These are phyloP conservation scores for Aspergillus uvarum DNA, from an alignment of 2,329 filamentous ascomycete species.

Conservation along the genomic window DNA sequence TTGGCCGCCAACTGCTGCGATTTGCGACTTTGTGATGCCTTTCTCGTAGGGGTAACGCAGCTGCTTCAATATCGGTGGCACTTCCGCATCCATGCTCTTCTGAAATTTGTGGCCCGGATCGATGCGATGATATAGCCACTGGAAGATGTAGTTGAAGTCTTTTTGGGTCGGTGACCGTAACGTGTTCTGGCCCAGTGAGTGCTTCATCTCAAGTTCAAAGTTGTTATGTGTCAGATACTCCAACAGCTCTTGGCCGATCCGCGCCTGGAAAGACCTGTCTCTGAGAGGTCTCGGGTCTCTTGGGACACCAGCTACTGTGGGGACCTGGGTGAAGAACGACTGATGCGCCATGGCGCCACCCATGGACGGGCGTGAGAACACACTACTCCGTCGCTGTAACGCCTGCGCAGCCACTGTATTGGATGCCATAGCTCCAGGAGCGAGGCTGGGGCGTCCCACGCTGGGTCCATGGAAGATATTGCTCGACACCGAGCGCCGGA, in stretches of 20 bases:
- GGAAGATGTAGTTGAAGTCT: conserved; percentile 96
- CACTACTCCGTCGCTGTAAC: conserved; percentile 72
- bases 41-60: conserved; percentile 92
- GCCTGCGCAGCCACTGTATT: conserved; percentile 56
- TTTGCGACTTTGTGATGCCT: conserved; percentile 93
- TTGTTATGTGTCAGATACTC: conserved; percentile 92
- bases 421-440: conserved; percentile 58
- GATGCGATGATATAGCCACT: conserved; percentile 95
- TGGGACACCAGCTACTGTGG: conserved; percentile 76
- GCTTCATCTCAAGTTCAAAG: conserved; percentile 97
- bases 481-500: conserved; percentile 76
- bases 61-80: conserved; percentile 88
- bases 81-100: conserved; percentile 93
- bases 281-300: conserved; percentile 83
- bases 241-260: conserved; percentile 83
- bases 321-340: conserved; percentile 90
- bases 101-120: conserved; percentile 91
- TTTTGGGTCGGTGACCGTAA: conserved; percentile 95
- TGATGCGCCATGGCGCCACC: conserved; percentile 72
- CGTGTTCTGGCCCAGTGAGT: conserved; percentile 84
- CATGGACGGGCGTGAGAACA: conserved; percentile 72
- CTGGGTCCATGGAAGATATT: conserved; percentile 59
- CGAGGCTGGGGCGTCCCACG: conserved; percentile 70
- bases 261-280: conserved; percentile 74
- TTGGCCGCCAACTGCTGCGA: conserved; percentile 90